These are phyloP conservation scores for Sanghuangporus sanghuang DNA, from an alignment of 1,284 basidiomycete genomes.

Conservation along the genomic window DNA sequence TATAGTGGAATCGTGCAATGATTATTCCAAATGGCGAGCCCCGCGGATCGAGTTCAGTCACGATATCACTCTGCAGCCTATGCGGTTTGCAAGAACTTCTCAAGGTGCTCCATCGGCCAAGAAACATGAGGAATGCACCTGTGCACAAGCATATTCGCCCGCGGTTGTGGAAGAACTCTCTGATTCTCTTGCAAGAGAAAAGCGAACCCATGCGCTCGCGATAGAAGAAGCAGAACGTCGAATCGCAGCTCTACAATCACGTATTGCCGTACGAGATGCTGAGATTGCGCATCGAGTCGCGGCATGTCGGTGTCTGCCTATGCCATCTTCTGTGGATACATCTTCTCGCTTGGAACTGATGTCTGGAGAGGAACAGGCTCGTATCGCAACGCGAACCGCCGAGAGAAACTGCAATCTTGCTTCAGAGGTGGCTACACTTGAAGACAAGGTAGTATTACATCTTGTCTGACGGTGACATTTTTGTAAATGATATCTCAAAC, in stretches of 20 bases:
- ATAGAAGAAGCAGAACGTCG: constrained; percentile 36
- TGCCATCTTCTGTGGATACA: not conserved
- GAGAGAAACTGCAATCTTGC: constrained; percentile 1
- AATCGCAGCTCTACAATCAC: constrained; percentile 44
- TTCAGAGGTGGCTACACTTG: not conserved
- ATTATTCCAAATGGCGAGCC: constrained; percentile 48
- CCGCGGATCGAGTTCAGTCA: constrained; percentile 39
- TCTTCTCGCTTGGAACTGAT: not conserved
- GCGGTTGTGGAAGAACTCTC: constrained; percentile 35
- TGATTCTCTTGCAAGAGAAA: constrained; percentile 43
- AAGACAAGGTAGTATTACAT: not conserved
- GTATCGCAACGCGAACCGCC: not conserved
- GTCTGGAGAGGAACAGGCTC: constrained; percentile 3
- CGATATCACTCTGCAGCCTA: constrained; percentile 37
- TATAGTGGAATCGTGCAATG: constrained; percentile 48
- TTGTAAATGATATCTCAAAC: not conserved
- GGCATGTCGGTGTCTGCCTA: constrained; percentile 4
- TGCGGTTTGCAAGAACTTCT: not conserved
- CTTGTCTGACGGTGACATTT: not conserved
- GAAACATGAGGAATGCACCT: constrained; percentile 5
- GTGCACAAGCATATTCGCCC: constrained; percentile 31
- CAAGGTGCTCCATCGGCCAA: not conserved
- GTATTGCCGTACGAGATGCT: constrained; percentile 49
- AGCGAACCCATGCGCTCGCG: constrained; percentile 36
- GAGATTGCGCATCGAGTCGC: constrained; percentile 33